phyloP scores from a whole-genome alignment of 2,329 filamentous ascomycete genomes.

The Macrophomina phaseolina region DNA sequence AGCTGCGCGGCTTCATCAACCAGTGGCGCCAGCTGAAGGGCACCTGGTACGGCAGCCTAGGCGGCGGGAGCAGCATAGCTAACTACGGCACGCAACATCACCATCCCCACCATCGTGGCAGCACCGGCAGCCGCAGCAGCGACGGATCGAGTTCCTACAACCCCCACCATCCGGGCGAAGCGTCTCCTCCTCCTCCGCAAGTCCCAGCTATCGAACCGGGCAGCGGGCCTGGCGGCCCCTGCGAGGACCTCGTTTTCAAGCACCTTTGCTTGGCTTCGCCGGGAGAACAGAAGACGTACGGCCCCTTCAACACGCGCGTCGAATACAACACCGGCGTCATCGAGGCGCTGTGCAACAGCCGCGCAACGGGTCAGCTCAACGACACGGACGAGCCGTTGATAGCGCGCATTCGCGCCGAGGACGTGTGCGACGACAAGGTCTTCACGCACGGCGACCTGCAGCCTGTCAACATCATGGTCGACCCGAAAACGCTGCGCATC shows the following conservation, averaged over 20 bases:
- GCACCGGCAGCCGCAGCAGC: slow-evolving; percentile 6
- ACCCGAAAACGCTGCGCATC: slow-evolving; percentile 25
- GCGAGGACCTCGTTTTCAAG: slow-evolving; percentile 26
- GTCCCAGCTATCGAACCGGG: slow-evolving; percentile 12
- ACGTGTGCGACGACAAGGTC: slow-evolving; percentile 26
- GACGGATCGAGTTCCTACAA: slow-evolving; percentile 11
- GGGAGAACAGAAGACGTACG: slow-evolving; percentile 29
- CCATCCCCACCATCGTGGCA: slow-evolving; percentile 11
- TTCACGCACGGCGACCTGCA: slow-evolving; percentile 31
- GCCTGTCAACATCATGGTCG: slow-evolving; percentile 31
- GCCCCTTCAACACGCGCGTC: slow-evolving; percentile 29
- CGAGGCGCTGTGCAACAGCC: slow-evolving; percentile 28
- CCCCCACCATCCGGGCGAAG: slow-evolving; percentile 1
- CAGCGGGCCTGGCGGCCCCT: slow-evolving; percentile 19
- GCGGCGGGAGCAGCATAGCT: slow-evolving; percentile 29
- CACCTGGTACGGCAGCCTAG: slow-evolving; percentile 30
- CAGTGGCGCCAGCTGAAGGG: slow-evolving; percentile 29
- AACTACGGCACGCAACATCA: slow-evolving; percentile 23
- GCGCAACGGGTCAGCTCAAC: slow-evolving; percentile 23
- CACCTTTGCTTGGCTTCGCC: slow-evolving; percentile 4
- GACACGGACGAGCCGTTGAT: slow-evolving; percentile 27
- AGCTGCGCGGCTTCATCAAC: slow-evolving; percentile 29
- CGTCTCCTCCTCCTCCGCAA: not conserved
- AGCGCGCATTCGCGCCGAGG: slow-evolving; percentile 20
- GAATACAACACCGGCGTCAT: slow-evolving; percentile 29